Evolutionary conservation across 73 alveolate species (phyloP).

Genomic region (Stentor roeselii): DNA sequence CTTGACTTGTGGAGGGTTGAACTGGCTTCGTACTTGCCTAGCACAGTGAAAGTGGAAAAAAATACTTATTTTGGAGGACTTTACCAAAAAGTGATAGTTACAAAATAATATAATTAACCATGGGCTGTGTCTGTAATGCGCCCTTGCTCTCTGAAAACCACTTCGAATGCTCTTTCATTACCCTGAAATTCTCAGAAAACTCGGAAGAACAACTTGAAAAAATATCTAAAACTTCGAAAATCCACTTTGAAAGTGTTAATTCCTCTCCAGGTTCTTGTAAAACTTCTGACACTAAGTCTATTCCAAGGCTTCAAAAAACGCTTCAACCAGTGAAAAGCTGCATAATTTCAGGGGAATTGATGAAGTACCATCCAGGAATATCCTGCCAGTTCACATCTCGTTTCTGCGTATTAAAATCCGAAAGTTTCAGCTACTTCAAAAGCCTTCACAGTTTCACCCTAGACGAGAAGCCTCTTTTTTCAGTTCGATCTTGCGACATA

Average conservation of each 20-base stretch:
- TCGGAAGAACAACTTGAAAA: not conserved
- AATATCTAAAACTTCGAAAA: not conserved
- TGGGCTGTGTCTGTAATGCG: not conserved
- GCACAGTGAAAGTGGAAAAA: not conserved
- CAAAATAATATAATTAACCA: not conserved
- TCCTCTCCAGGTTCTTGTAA: not conserved
- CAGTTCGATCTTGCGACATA: not conserved
- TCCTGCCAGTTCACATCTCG: not conserved
- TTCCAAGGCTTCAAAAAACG: not conserved
- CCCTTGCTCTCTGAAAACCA: not conserved
- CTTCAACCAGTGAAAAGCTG: not conserved
- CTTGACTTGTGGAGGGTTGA: conserved; percentile 7
- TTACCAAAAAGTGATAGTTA: conserved; percentile 24
- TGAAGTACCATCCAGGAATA: conserved; percentile 21
- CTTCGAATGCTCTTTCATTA: not conserved
- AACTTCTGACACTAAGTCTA: not conserved
- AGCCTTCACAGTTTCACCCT: not conserved
- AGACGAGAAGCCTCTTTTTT: not conserved
- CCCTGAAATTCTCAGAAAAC: not conserved
- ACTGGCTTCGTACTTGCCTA: not conserved
- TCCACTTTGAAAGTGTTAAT: too few relatives aligned
- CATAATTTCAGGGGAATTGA: not conserved
- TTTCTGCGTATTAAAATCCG: not conserved
- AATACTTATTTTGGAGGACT: conserved; percentile 22
- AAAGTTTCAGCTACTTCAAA: not conserved